These are phyloP conservation scores for Cutaneotrichosporon sp. DNA, from an alignment of 1,284 basidiomycete genomes.

Conservation along the genomic window DNA sequence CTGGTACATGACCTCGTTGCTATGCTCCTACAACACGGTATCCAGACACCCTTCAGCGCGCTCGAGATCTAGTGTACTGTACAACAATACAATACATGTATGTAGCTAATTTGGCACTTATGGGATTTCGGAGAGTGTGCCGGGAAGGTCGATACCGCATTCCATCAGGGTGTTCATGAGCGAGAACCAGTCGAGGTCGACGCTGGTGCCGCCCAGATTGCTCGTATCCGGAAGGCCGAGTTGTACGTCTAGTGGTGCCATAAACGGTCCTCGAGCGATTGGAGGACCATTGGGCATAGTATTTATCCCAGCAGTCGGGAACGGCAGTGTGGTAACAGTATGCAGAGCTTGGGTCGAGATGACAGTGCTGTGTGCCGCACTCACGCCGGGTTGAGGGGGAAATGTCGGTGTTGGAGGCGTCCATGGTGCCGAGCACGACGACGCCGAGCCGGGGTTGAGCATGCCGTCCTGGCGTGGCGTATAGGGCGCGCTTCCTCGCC, in stretches of 20 bases:
- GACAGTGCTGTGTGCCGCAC: background rate
- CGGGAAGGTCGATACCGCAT: slow-evolving; percentile 17
- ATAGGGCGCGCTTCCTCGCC: background rate
- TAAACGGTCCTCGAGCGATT: background rate
- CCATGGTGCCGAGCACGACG: background rate
- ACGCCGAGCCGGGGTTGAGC: background rate
- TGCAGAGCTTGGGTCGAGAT: background rate
- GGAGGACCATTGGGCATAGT: background rate
- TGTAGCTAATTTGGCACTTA: slow-evolving; percentile 3
- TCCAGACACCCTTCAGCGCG: background rate
- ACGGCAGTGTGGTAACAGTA: background rate
- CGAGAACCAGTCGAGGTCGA: slow-evolving; percentile 16
- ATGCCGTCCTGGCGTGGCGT: background rate
- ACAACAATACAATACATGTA: slow-evolving; percentile 5
- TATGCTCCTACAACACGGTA: background rate
- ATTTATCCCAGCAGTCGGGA: background rate
- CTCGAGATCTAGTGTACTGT: slow-evolving; percentile 2
- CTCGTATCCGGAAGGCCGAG: background rate
- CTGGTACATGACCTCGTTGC: background rate
- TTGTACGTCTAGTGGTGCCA: background rate
- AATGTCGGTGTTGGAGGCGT: background rate
- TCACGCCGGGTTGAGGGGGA: background rate
- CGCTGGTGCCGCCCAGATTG: background rate
- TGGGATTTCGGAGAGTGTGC: background rate
- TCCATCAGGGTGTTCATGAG: slow-evolving; percentile 14